Percentiles rank a stretch among this genome's conserved stretches.
Evolutionary conservation across 768 basidiomycete species (phyloP).

Genomic region (Leccinum boreale): DNA sequence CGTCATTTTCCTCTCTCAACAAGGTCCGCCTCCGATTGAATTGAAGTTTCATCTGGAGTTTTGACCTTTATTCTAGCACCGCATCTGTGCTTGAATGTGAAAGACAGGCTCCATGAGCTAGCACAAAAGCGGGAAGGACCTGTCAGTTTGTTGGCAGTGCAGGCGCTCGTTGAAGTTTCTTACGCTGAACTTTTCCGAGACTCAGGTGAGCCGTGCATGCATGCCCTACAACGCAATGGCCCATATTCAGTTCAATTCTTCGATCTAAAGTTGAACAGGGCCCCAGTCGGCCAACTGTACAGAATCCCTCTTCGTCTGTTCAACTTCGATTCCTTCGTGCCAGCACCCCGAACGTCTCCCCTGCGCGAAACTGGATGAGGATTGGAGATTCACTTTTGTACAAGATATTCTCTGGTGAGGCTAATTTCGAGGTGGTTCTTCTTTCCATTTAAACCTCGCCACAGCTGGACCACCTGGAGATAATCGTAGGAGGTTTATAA

Average conservation of each 20-base stretch:
- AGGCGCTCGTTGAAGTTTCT: slow-evolving; percentile 17
- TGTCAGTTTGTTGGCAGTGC: slow-evolving; percentile 19
- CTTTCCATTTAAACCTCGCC: background rate
- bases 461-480: slow-evolving; percentile 3
- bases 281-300: background rate
- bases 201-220: slow-evolving; percentile 5
- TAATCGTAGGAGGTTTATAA: slow-evolving; percentile 9
- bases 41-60: background rate
- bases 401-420: slow-evolving; percentile 6
- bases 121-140: slow-evolving; percentile 8
- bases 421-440: background rate
- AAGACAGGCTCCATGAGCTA: slow-evolving; percentile 10
- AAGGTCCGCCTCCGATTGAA: background rate
- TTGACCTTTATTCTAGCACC: slow-evolving; percentile 1
- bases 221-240: background rate
- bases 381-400: slow-evolving; percentile 11
- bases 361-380: slow-evolving; percentile 12
- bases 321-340: slow-evolving; percentile 5
- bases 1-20: slow-evolving; percentile 7
- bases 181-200: slow-evolving; percentile 5
- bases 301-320: background rate
- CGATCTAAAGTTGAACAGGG: background rate
- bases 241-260: background rate
- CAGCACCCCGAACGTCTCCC: slow-evolving; percentile 9
- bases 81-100: slow-evolving; percentile 3